These are phyloP conservation scores for Pleodorina starrii DNA, from an alignment of 139 green algal genomes.

Conservation along the genomic window DNA sequence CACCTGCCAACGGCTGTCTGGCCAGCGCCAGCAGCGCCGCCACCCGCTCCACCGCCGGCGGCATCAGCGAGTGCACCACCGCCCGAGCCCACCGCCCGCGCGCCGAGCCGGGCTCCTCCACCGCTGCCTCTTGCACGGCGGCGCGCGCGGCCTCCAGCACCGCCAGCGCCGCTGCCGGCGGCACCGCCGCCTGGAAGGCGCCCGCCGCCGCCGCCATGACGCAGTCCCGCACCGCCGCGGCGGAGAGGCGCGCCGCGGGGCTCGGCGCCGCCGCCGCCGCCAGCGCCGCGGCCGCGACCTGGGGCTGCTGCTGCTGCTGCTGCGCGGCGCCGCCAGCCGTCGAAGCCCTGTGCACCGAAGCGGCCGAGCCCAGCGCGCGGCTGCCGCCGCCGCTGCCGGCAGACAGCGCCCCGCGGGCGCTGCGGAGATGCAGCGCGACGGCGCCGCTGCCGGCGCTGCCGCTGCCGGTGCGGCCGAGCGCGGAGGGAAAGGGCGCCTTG, in stretches of 20 bases:
- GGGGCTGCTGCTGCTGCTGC: too few relatives aligned
- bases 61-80: neutral
- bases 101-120: neutral
- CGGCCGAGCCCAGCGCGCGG: too few relatives aligned
- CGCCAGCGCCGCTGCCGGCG: neutral
- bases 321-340: too few relatives aligned
- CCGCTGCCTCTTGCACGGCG: neutral
- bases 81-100: conserved; percentile 3
- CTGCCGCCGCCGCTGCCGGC: neutral
- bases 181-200: neutral
- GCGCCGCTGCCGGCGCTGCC: neutral
- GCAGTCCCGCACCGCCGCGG: neutral
- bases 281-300: too few relatives aligned
- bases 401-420: neutral
- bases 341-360: too few relatives aligned
- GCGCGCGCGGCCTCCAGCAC: conserved; percentile 17
- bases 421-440: neutral
- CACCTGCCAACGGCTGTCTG: conserved; percentile 6
- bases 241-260: neutral
- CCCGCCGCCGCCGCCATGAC: neutral
- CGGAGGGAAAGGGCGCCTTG: neutral
- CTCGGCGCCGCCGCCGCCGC: neutral
- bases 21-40: neutral
- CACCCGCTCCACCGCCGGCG: neutral
- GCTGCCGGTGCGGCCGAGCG: neutral